These are phyloP conservation scores for Pseudogymnoascus sp. DNA, from an alignment of 2,329 filamentous ascomycete species.

Conservation along the genomic window DNA sequence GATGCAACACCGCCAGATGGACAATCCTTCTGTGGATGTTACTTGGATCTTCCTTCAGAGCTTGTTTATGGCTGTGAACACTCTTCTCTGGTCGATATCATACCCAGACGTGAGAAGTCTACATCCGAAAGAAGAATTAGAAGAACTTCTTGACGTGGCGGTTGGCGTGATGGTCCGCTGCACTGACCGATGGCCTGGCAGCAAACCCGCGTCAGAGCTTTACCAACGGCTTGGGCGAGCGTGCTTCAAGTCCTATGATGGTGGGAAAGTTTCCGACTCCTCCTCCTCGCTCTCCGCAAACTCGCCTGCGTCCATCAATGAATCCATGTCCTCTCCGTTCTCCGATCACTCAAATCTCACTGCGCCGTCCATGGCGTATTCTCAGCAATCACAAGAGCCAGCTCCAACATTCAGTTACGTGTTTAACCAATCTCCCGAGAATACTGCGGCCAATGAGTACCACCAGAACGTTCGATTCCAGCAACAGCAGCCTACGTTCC, in stretches of 20 bases:
- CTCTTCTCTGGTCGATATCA: slow-evolving; percentile 83
- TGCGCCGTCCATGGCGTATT: slow-evolving; percentile 28
- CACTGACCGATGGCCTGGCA: slow-evolving; percentile 86
- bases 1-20: slow-evolving; percentile 73
- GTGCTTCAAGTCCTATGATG: slow-evolving; percentile 81
- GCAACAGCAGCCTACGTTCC: slow-evolving; percentile 45
- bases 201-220: slow-evolving; percentile 72
- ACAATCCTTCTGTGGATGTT: slow-evolving; percentile 68
- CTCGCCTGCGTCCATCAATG: slow-evolving; percentile 32
- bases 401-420: slow-evolving; percentile 52
- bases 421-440: slow-evolving; percentile 49
- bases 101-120: slow-evolving; percentile 73
- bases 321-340: slow-evolving; percentile 41
- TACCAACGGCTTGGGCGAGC: slow-evolving; percentile 81
- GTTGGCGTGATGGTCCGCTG: slow-evolving; percentile 74
- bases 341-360: slow-evolving; percentile 36
- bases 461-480: slow-evolving; percentile 16
- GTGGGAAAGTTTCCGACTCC: slow-evolving; percentile 38
- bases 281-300: slow-evolving; percentile 42
- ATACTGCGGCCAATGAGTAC: slow-evolving; percentile 26
- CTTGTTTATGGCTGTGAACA: slow-evolving; percentile 87
- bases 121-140: slow-evolving; percentile 67
- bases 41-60: slow-evolving; percentile 91
- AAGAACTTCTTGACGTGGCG: slow-evolving; percentile 65
- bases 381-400: slow-evolving; percentile 32